These are phyloP conservation scores for rapeseed (Brassica napus) DNA, from an alignment of 345 rosid genomes.

Conservation along the genomic window DNA sequence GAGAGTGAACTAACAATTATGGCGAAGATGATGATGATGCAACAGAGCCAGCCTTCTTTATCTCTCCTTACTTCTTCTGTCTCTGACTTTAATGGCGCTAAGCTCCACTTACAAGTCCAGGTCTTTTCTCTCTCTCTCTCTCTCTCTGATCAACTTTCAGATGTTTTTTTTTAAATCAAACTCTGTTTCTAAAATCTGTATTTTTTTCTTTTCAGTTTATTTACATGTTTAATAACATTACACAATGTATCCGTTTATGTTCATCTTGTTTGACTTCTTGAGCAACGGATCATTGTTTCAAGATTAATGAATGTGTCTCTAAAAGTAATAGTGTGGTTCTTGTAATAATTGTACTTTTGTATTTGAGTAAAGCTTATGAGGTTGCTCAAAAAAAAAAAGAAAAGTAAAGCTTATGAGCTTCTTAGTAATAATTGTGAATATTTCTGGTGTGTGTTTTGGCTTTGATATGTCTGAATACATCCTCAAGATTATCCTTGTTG, in stretches of 20 bases:
- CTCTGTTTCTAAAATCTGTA: background rate
- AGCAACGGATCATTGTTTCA: conserved; percentile 6
- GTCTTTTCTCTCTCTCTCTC: conserved; percentile 31
- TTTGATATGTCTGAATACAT: background rate
- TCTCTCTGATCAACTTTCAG: background rate
- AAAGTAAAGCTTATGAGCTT: background rate
- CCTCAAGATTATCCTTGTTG: background rate
- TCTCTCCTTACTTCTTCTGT: conserved; percentile 75
- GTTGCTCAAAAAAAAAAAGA: too few relatives aligned
- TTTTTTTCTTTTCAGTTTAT: background rate
- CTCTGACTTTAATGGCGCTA: conserved; percentile 84
- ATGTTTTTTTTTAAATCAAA: too few relatives aligned
- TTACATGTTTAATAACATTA: background rate
- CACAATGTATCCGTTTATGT: background rate
- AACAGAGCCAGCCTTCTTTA: conserved; percentile 69
- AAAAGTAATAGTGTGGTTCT: background rate
- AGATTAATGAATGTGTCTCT: background rate
- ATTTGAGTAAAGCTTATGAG: background rate
- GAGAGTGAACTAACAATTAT: conserved; percentile 36
- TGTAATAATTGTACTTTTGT: background rate
- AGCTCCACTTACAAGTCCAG: conserved; percentile 67
- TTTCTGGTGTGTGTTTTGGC: background rate
- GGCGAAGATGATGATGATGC: conserved; percentile 73
- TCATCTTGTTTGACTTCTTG: background rate
- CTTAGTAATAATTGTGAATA: background rate